Evolutionary conservation across 257 asterid species (phyloP).

Genomic region (Nicotiana tabacum): DNA sequence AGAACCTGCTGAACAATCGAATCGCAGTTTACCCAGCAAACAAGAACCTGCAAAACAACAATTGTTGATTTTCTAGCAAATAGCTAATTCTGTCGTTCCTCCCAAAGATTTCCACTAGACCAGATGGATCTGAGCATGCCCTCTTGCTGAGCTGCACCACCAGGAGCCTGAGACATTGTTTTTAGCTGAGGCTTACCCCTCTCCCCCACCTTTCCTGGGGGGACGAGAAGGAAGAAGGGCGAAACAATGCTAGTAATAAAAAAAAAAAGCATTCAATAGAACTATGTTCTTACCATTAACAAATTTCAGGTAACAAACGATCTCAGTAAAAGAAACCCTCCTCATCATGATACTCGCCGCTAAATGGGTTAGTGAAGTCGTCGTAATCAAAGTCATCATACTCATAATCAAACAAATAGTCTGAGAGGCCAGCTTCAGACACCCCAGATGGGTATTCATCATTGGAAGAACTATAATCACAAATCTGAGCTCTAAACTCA

Average conservation of each 20-base stretch:
- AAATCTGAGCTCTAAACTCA: neutral
- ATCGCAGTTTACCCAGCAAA: neutral
- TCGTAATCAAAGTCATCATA: slow-evolving; percentile 16
- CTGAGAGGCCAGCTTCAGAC: slow-evolving; percentile 1
- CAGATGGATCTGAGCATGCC: neutral
- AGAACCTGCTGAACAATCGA: neutral
- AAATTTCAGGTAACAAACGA: neutral
- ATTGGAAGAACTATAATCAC: neutral
- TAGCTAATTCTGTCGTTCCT: neutral
- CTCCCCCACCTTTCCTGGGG: too few species aligned
- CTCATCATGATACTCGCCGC: neutral
- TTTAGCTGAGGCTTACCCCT: neutral
- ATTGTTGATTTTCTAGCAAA: neutral
- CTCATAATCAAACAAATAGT: neutral
- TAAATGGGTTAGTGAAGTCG: slow-evolving; percentile 3
- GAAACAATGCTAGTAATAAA: neutral
- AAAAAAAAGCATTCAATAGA: neutral
- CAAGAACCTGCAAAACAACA: neutral
- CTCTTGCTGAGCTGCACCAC: neutral
- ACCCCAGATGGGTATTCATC: slow-evolving; percentile 3
- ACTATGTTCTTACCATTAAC: neutral
- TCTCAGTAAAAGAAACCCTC: neutral
- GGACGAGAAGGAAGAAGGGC: neutral
- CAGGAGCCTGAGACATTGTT: neutral
- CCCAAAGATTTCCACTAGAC: neutral